Conservation (phyloP, 2,329 filamentous ascomycete genomes). For the Penicillium sp. region DNA sequence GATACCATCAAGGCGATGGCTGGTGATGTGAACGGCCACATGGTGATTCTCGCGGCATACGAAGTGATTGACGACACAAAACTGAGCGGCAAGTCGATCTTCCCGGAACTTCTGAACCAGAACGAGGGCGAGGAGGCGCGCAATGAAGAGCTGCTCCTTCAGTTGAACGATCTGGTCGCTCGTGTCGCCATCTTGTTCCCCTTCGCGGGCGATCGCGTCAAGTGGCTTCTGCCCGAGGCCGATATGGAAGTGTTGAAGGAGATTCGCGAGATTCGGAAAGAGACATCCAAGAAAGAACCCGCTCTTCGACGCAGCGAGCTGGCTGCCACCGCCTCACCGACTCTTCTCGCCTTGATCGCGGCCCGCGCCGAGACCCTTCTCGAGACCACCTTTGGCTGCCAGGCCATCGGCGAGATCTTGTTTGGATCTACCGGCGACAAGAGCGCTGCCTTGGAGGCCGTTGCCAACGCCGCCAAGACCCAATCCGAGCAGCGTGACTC, state of each 20-base stretch:
- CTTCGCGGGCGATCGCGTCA: constrained; percentile 65
- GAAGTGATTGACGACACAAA: constrained; percentile 96
- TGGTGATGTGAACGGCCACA: constrained; percentile 75
- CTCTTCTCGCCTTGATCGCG: constrained; percentile 73
- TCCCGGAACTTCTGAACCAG: constrained; percentile 81
- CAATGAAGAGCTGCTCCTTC: constrained; percentile 49
- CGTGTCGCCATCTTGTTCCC: constrained; percentile 76
- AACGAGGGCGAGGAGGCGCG: constrained; percentile 49
- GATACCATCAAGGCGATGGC: constrained; percentile 86
- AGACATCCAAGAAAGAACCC: constrained; percentile 91
- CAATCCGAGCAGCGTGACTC: constrained; percentile 60
- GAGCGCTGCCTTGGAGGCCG: constrained; percentile 69
- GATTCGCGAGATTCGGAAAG: constrained; percentile 75
- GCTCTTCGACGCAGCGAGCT: constrained; percentile 76
- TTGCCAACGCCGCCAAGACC: constrained; percentile 54
- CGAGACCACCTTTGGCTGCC: constrained; percentile 78
- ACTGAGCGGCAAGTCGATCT: constrained; percentile 80
- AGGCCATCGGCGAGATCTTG: constrained; percentile 81
- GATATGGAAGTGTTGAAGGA: constrained; percentile 75
- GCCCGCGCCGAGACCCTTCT: constrained; percentile 70
- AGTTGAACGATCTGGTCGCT: constrained; percentile 52
- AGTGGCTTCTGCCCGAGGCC: constrained; percentile 65
- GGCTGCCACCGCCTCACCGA: constrained; percentile 71
- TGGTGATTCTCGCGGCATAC: constrained; percentile 80
- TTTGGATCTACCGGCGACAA: constrained; percentile 78